A percentile compares a stretch with the other conserved stretches of the same genome.
Conservation (phyloP, 345 rosid genomes). For the Pistacia integerrima region DNA sequence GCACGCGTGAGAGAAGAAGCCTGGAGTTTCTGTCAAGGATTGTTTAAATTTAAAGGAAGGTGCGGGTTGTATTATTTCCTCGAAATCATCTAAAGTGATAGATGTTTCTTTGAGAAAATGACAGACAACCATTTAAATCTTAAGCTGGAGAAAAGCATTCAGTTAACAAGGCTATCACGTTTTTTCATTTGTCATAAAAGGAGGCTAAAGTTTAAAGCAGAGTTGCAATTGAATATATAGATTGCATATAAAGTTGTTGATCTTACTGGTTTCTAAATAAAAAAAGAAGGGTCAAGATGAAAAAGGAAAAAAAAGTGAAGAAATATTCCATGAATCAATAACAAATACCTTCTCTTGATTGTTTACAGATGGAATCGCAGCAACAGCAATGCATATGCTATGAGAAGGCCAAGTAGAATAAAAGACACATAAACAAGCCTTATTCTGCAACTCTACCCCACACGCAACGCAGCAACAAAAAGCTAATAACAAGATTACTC, state of each 20-base stretch:
- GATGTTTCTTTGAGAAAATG: slow-evolving; percentile 25
- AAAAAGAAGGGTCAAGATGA: background rate
- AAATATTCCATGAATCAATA: slow-evolving; percentile 11
- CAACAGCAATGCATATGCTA: slow-evolving; percentile 31
- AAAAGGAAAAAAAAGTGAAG: background rate
- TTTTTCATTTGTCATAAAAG: background rate
- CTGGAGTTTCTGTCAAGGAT: background rate
- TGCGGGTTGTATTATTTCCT: slow-evolving; percentile 18
- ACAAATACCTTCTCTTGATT: slow-evolving; percentile 19
- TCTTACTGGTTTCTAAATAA: background rate
- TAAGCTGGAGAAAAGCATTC: slow-evolving; percentile 15
- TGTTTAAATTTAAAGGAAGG: slow-evolving; percentile 13
- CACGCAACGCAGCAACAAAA: slow-evolving; percentile 28
- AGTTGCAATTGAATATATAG: slow-evolving; percentile 5
- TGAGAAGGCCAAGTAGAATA: slow-evolving; percentile 23
- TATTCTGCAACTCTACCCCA: slow-evolving; percentile 41
- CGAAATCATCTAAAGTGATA: slow-evolving; percentile 21
- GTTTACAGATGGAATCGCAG: slow-evolving; percentile 36
- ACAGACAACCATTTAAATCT: slow-evolving; percentile 26
- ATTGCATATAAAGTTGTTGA: background rate
- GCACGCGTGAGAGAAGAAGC: background rate
- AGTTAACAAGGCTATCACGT: slow-evolving; percentile 15
- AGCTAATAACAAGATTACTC: slow-evolving; percentile 1
- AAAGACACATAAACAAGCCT: slow-evolving; percentile 30
- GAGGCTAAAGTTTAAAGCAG: background rate